Base-by-base conservation (phyloP, 108 stramenopile genomes). In the Nitzschia sp. region DNA sequence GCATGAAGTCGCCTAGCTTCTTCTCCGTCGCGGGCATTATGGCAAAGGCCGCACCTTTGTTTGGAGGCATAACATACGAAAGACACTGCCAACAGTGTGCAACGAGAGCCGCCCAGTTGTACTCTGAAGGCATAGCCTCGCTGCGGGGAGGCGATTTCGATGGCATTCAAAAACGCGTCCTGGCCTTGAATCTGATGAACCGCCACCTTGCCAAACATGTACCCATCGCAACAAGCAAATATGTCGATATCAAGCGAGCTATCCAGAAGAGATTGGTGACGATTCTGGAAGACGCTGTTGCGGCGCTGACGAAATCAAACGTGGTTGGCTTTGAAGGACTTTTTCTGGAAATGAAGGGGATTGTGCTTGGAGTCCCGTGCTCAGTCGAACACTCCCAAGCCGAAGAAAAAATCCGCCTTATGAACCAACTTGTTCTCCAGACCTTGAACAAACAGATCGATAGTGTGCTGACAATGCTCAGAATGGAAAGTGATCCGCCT, bases 381-480 rank as follows among this genome's bases (percentile, higher is more conserved):
- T 35, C 83, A 23, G 47, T 76, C 33, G 21, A 49, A 17, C 64
- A 64, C 3, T 8, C n/a, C 3, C 48, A 64, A n/a, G 58, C 54
- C 26, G 24, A 32, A 45, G 78, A 65, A 51, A 51, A 66, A 31
- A 81, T 78, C 54, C 24, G 59, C 15, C 69, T 81, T 25, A 67
- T 68, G 5, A 80, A 86, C 60, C 82, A 83, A 32, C 35, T 86
- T 13, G 38, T 86, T 4, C 72, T 35, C 30, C 77, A 83, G 47
- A 70, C 46, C 15, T 62, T 86, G 27, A 56, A 53, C 15, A 49
- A 75, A 13, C 55, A 78, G 29, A 47, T 86, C 17, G n/a, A 26
- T 0, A 17, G 4, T 2, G 59, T 71, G 19, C 11, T 46, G 29
- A 32, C 45, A 11, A 4, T 31, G 31, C 63, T 86, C 17, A 25